Percentiles rank a stretch among this genome's conserved stretches.
These are phyloP conservation scores for Aspergillus indologenus DNA, from an alignment of 495 filamentous ascomycete species.

Conservation along the genomic window DNA sequence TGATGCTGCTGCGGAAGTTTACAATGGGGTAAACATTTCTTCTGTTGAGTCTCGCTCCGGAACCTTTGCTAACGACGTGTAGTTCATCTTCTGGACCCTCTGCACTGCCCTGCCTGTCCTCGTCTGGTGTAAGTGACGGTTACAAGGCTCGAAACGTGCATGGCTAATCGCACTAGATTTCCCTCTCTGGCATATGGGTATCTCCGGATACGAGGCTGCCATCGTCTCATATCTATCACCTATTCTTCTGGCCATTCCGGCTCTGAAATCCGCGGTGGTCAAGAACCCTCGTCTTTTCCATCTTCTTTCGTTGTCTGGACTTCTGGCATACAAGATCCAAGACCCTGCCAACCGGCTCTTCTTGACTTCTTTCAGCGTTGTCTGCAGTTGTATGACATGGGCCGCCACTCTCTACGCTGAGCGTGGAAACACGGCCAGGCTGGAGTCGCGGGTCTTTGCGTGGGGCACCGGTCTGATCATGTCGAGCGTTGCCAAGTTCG, in stretches of 20 bases:
- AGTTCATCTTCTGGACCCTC: constrained; percentile 96
- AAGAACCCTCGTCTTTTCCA: constrained; percentile 68
- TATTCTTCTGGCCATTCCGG: constrained; percentile 68
- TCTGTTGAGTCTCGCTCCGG: background rate
- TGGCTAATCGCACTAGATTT: constrained; percentile 61
- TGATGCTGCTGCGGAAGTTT: constrained; percentile 84
- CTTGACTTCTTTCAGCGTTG: constrained; percentile 72
- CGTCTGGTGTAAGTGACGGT: constrained; percentile 81
- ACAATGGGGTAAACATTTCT: constrained; percentile 70
- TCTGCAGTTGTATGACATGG: constrained; percentile 76
- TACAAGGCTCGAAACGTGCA: constrained; percentile 4
- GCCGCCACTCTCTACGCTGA: constrained; percentile 76
- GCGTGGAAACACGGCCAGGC: constrained; percentile 63
- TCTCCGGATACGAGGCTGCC: constrained; percentile 91
- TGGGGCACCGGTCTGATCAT: constrained; percentile 80
- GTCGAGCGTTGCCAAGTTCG: constrained; percentile 88
- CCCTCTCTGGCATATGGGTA: constrained; percentile 99
- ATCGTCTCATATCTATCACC: constrained; percentile 84
- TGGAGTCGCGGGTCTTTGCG: constrained; percentile 77
- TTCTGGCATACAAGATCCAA: constrained; percentile 75
- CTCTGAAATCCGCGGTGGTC: constrained; percentile 63
- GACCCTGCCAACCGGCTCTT: constrained; percentile 77
- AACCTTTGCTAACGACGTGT: constrained; percentile 21
- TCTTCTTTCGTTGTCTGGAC: constrained; percentile 70
- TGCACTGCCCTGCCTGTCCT: constrained; percentile 82